Percentiles rank a stretch among this genome's conserved stretches.
These are phyloP conservation scores for Hippophae rhamnoides DNA, from an alignment of 306 rosid genomes.

Conservation along the genomic window DNA sequence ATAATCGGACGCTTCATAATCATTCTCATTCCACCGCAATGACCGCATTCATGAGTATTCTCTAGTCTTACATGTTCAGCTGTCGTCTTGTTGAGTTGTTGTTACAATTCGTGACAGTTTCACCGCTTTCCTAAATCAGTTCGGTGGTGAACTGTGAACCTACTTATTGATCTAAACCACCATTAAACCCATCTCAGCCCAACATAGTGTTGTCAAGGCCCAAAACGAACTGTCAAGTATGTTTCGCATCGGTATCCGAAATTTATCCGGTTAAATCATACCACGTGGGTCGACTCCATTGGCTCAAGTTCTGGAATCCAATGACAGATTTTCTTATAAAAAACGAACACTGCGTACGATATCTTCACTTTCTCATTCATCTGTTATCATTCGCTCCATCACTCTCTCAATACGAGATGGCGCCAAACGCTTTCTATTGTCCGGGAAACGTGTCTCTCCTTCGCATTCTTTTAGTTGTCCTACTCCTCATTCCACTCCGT, in stretches of 20 bases:
- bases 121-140: too few relatives aligned
- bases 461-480: slow-evolving; percentile 29
- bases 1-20: too few relatives aligned
- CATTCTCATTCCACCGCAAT: too few relatives aligned
- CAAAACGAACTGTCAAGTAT: slow-evolving; percentile 34
- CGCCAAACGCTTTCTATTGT: slow-evolving; percentile 26
- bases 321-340: slow-evolving; percentile 58
- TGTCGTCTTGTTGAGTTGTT: too few relatives aligned
- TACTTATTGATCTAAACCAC: background rate
- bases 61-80: too few relatives aligned
- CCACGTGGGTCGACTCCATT: slow-evolving; percentile 39
- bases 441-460: slow-evolving; percentile 17
- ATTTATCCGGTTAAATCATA: slow-evolving; percentile 7
- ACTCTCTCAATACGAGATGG: slow-evolving; percentile 19
- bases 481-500: slow-evolving; percentile 27
- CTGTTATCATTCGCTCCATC: slow-evolving; percentile 5
- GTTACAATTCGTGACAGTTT: too few relatives aligned
- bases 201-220: slow-evolving; percentile 20
- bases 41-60: too few relatives aligned
- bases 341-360: slow-evolving; percentile 10
- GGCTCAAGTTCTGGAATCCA: slow-evolving; percentile 56
- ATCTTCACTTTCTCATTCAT: too few relatives aligned
- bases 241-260: slow-evolving; percentile 46
- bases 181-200: slow-evolving; percentile 6
- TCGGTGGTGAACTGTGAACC: too few relatives aligned